A percentile compares a stretch with the other conserved stretches of the same genome.
Conservation (phyloP, 225 moss, liverwort and hornwort genomes). For the Polytrichum formosum region DNA sequence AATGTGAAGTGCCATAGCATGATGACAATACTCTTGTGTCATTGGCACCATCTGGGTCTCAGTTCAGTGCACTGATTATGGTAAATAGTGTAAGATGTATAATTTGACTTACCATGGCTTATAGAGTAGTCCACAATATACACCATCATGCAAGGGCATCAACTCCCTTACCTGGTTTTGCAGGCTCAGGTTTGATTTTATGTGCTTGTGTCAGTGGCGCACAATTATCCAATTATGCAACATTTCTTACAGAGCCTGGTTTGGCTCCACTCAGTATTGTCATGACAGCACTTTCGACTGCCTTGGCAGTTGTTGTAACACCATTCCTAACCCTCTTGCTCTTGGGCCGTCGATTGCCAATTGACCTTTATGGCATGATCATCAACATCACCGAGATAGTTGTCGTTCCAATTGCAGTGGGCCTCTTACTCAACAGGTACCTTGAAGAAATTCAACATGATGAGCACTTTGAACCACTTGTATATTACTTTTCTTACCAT, state of each 20-base stretch:
- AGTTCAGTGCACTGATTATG: too few species aligned
- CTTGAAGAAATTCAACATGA: background rate
- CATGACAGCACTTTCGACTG: conserved; percentile 88
- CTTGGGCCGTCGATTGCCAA: conserved; percentile 69
- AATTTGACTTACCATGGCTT: too few species aligned
- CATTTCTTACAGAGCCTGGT: conserved; percentile 70
- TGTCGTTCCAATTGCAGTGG: conserved; percentile 64
- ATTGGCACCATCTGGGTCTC: too few species aligned
- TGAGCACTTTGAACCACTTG: too few species aligned
- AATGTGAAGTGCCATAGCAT: too few species aligned
- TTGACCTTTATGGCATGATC: conserved; percentile 82
- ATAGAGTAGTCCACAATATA: too few species aligned
- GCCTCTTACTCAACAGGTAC: conserved; percentile 76
- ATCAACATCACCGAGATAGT: conserved; percentile 80
- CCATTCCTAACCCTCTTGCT: conserved; percentile 69
- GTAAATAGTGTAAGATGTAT: too few species aligned
- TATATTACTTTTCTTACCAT: too few species aligned
- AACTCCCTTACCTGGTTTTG: conserved; percentile 5
- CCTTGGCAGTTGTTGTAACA: conserved; percentile 79
- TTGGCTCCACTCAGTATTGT: conserved; percentile 92
- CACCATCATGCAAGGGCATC: too few species aligned
- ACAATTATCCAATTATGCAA: conserved; percentile 94
- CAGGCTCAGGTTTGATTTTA: conserved; percentile 81
- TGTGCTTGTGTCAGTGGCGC: conserved; percentile 88
- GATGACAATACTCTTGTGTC: too few species aligned